Conservation (phyloP, 176 grass and related monocot genomes). For the Lolium multiflorum region DNA sequence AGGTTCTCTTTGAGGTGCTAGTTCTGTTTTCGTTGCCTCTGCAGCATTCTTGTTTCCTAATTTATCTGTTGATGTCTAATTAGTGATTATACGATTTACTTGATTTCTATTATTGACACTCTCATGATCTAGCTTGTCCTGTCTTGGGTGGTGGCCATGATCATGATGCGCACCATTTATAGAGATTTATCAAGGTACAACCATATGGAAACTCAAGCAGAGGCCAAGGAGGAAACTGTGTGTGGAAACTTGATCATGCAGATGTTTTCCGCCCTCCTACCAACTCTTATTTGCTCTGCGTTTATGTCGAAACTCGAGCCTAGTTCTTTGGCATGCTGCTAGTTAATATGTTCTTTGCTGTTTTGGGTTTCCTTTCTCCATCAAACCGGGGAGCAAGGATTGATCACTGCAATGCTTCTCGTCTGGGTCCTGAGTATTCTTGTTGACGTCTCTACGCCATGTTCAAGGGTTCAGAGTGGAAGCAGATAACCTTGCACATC, state of each 20-base stretch:
- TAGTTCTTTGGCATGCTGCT: slow-evolving; percentile 55
- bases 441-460: slow-evolving; percentile 58
- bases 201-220: too few species aligned
- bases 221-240: not conserved
- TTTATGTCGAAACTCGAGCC: slow-evolving; percentile 59
- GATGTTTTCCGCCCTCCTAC: slow-evolving; percentile 53
- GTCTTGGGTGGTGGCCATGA: not conserved
- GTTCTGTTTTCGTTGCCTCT: too few species aligned
- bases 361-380: slow-evolving; percentile 67
- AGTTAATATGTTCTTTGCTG: slow-evolving; percentile 56
- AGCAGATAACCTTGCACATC: too few species aligned
- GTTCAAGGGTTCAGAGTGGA: too few species aligned
- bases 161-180: too few species aligned
- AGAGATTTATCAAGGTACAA: too few species aligned
- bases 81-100: not conserved
- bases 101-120: not conserved
- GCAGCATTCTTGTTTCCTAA: too few species aligned
- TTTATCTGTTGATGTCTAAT: not conserved
- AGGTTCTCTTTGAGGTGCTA: too few species aligned
- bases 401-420: slow-evolving; percentile 66
- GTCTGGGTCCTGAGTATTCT: slow-evolving; percentile 62
- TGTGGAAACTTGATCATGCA: not conserved
- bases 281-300: slow-evolving; percentile 52
- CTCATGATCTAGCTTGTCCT: not conserved
- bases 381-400: slow-evolving; percentile 49